Conservation (phyloP, 441 rosid species). For the Breynia disticha region DNA sequence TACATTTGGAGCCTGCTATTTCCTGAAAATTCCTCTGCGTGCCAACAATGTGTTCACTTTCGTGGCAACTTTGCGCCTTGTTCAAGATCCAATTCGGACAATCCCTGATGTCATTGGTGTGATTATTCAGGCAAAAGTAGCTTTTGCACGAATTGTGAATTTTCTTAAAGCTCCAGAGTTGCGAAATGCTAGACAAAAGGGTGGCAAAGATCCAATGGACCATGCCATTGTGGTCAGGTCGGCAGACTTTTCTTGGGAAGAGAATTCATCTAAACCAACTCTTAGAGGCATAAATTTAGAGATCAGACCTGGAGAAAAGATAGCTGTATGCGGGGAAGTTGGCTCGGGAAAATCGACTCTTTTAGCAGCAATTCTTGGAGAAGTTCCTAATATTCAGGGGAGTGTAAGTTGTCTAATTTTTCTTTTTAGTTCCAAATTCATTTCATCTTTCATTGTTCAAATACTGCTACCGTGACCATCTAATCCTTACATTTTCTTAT, state of each 20-base stretch:
- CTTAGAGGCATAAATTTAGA: conserved; percentile 52
- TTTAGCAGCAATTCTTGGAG: conserved; percentile 85
- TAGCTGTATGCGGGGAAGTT: conserved; percentile 95
- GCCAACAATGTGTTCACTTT: conserved; percentile 94
- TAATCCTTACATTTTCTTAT: not conserved
- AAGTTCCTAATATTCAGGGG: conserved; percentile 64
- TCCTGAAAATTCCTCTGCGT: conserved; percentile 56
- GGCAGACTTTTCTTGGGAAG: conserved; percentile 81
- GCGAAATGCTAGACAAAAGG: conserved; percentile 33
- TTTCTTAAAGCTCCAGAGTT: conserved; percentile 93
- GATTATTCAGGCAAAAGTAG: conserved; percentile 85
- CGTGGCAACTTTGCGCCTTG: conserved; percentile 75
- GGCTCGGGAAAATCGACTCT: conserved; percentile 96
- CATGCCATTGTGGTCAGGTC: conserved; percentile 38
- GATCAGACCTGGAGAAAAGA: conserved; percentile 57
- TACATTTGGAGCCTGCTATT: conserved; percentile 77
- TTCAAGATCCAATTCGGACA: conserved; percentile 73
- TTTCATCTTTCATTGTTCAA: not conserved
- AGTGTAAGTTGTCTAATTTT: conserved; percentile 33
- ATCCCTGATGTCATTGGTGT: conserved; percentile 92
- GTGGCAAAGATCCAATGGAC: conserved; percentile 18
- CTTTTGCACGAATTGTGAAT: conserved; percentile 60
- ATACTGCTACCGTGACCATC: not conserved
- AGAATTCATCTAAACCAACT: conserved; percentile 42
- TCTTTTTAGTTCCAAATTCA: not conserved